Evolutionary conservation across 331 rosid species (phyloP).

Genomic region (Ulmus americana): DNA sequence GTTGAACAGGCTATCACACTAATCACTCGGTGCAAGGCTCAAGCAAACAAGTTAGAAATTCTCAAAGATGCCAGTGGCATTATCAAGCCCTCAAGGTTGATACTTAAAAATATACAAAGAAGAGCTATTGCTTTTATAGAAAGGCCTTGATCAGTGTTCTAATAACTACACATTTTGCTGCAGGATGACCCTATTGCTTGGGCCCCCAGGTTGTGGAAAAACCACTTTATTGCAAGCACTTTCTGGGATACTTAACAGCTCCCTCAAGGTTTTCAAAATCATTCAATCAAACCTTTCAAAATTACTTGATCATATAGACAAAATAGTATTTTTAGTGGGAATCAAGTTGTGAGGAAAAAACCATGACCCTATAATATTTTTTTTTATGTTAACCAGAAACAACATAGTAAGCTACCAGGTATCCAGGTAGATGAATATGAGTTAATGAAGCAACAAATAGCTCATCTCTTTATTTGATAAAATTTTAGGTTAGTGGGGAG

Average conservation of each 20-base stretch:
- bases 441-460: background rate
- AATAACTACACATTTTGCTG: background rate
- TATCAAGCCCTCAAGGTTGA: constrained; percentile 58
- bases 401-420: too few relatives aligned
- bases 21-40: constrained; percentile 27
- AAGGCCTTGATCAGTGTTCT: too few relatives aligned
- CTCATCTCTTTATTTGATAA: background rate
- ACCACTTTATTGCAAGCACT: constrained; percentile 21
- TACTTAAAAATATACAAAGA: background rate
- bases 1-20: constrained; percentile 18
- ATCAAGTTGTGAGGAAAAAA: too few relatives aligned
- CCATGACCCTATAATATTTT: too few relatives aligned
- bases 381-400: too few relatives aligned
- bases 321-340: too few relatives aligned
- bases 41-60: constrained; percentile 22
- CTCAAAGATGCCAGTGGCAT: constrained; percentile 53
- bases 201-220: constrained; percentile 29
- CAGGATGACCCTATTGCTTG: constrained; percentile 24
- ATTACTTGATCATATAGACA: background rate
- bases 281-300: background rate
- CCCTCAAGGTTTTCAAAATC: constrained; percentile 19
- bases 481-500: constrained; percentile 20
- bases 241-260: constrained; percentile 15
- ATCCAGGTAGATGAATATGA: too few relatives aligned
- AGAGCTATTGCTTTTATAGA: too few relatives aligned